Conservation (phyloP, 1,284 basidiomycete species). For the Coniferiporia weirii region DNA sequence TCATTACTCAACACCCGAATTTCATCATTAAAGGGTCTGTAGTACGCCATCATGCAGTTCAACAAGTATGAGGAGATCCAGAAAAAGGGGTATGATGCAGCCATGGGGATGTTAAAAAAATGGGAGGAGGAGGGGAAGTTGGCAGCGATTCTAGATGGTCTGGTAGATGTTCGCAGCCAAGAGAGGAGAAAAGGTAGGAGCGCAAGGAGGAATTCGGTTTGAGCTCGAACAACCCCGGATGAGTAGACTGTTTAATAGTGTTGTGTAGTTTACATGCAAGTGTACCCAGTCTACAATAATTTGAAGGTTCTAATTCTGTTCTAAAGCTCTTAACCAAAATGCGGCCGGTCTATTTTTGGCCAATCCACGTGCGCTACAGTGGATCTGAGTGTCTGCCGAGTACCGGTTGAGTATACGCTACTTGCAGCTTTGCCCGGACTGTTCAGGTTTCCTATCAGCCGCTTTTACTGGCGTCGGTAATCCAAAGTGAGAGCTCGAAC, state of each 20-base stretch:
- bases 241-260: neutral
- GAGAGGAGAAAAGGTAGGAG: constrained; percentile 67
- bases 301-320: no score
- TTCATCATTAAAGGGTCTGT: constrained; percentile 24
- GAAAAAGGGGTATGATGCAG: constrained; percentile 77
- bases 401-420: no score
- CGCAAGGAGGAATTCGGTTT: constrained; percentile 70
- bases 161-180: constrained; percentile 38
- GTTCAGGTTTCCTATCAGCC: no score
- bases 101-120: constrained; percentile 67
- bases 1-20: neutral
- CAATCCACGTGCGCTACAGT: no score
- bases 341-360: no score
- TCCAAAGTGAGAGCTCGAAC: no score
- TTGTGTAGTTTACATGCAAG: no score
- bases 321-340: no score
- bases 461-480: no score
- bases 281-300: no score
- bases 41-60: constrained; percentile 80
- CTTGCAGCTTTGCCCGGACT: no score
- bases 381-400: no score
- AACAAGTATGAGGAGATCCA: constrained; percentile 81
- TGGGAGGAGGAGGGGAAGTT: constrained; percentile 81
- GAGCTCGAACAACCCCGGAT: constrained; percentile 5
- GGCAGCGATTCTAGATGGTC: constrained; percentile 64